These are phyloP conservation scores for Ocimum tenuiflorum DNA, from an alignment of 257 asterid genomes.

Conservation along the genomic window DNA sequence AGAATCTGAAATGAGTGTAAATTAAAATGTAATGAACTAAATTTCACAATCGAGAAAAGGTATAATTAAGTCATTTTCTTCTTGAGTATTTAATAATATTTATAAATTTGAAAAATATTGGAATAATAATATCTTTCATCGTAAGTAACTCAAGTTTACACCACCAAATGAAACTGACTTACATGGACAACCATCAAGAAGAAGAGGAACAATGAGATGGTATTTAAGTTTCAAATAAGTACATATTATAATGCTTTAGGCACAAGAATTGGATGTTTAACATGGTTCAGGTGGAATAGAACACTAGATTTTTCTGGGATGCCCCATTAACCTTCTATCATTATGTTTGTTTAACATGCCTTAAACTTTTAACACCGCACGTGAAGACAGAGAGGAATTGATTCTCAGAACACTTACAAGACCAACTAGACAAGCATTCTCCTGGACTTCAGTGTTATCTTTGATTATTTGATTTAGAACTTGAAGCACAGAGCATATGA, in stretches of 20 bases:
- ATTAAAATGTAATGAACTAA: neutral
- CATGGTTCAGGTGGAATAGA: neutral
- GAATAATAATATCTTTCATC: too few relatives aligned
- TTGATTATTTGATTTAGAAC: conserved; percentile 81
- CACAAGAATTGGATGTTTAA: too few relatives aligned
- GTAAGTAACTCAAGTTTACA: neutral
- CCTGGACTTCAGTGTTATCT: conserved; percentile 87
- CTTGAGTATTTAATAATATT: neutral
- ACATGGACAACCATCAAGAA: neutral
- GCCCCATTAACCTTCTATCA: neutral
- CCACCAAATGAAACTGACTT: neutral
- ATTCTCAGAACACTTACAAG: conserved; percentile 59
- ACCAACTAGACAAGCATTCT: conserved; percentile 97
- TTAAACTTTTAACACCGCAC: conserved; percentile 5
- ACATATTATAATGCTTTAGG: too few relatives aligned
- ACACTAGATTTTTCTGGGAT: neutral
- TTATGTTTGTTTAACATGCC: neutral
- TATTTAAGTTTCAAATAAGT: neutral
- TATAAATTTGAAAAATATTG: neutral
- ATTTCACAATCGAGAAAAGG: neutral
- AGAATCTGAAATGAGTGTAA: neutral
- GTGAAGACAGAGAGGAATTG: conserved; percentile 2
- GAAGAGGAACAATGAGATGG: neutral
- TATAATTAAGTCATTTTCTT: too few relatives aligned
- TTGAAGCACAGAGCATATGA: conserved; percentile 82